Evolutionary conservation across 2,329 filamentous ascomycete species (phyloP), one percentile per base, ranked within the genome.

Genomic region (Aspergillus oerlinghausenensis): DNA sequence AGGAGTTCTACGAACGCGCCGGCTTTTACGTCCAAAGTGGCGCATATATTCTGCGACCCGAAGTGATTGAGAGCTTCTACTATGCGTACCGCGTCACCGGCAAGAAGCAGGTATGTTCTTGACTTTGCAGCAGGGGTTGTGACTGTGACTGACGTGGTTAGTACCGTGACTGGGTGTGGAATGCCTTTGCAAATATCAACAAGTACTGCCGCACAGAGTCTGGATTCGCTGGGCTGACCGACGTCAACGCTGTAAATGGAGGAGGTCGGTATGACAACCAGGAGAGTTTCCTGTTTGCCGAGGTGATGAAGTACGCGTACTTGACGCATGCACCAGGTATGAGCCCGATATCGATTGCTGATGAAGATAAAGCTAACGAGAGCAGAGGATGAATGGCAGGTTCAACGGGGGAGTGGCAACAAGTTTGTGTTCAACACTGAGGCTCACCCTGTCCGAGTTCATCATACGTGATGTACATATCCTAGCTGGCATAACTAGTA

Each of bases 221-320:
- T 23, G 91, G 88, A 7, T 95, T 85, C 73, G 82, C 83, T 11
- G 80, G 82, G 29, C 76, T 95, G 55, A 70, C 65, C 0, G 73
- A 95, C 68, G 89, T 95, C 49, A 90, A 88, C 63, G 75, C 73
- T 3, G 65, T 67, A 3, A 79, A 78, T 29, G 89, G 89, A 9
- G 88, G 88, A 1, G 73, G 75, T 0, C 84, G 82, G 57, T 72
- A 74, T 45, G 84, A 96, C 70, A 87, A 88, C 70, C 88, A 93
- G 79, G 90, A 96, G 75, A 92, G 88, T 66, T 96, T 94, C 76
- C 87, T 89, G 78, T 91, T 95, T 71, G 90, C 91, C 0, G 91
- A 96, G 77, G 88, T 92, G 60, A 70, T 96, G 72, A 96, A 96
- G 80, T 95, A 95, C 71, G 78, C 82, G 55, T 95, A 89, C 75